Base-by-base conservation (phyloP, 352 stramenopile genomes). In the Detonula confervacea region DNA sequence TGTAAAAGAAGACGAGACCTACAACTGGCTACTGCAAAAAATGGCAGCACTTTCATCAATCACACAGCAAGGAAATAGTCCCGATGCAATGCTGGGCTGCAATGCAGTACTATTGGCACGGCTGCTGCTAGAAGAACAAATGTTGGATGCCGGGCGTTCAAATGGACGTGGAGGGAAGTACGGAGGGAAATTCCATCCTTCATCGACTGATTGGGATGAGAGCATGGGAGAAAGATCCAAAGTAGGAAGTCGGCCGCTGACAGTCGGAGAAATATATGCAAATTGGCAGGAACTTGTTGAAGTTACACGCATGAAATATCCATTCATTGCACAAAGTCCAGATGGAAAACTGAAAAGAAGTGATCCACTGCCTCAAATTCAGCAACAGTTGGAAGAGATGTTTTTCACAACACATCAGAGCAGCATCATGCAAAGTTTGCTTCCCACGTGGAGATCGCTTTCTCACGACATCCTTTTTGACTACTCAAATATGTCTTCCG, bases 61-160 rank as follows among this genome's bases (percentile, higher is more conserved):
- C 30, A 77, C 67, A 24, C 66, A 78, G 42, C 67, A 77, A 51
- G 68, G 75, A 0, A 73, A 83, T 66, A 61, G 54, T 33, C 57
- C 59, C 14, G 67, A 83, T 49, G 59, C 42, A 46, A 78, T 83
- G 74, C 52, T 83, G 0, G 75, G 75, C 20, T 66, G 59, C 20
- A 68, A 83, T 37, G 56, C 57, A 33, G 75, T 83, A 0, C 60
- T 92, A 25, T 44, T 86, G 2, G 71, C 72, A 30, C 56, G 86
- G 37, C 9, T 92, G 16, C 52, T 92, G 14, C 20, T 92, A 14
- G 86, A 92, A 73, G 86, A 92, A 52, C 86, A 92, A 67, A 39
- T 80, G 16, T 64, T 92, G 7, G 86, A 92, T 69, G 66, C 55
- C n/a, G 81, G 84, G n/a, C 51, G 77, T 33, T 90, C 82, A 1